Conservation (phyloP, 2,329 filamentous ascomycete species). For the Aspergillus pseudonomiae region DNA sequence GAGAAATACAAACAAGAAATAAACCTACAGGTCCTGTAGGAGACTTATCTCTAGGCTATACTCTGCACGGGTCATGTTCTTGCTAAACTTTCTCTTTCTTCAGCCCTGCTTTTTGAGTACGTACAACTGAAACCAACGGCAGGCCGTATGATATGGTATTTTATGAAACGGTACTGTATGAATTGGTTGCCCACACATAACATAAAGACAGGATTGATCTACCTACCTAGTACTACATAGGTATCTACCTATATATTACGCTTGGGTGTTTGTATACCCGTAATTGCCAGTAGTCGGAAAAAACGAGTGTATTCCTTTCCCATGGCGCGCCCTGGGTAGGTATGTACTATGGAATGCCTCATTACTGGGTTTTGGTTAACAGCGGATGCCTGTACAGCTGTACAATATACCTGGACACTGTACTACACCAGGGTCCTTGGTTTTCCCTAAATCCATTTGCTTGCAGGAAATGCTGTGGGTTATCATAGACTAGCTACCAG, state of each 20-base stretch:
- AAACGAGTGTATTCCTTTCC: not conserved
- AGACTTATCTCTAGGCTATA: not conserved
- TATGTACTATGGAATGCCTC: not conserved
- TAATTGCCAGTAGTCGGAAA: not conserved
- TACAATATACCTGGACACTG: not conserved
- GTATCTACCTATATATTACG: not conserved
- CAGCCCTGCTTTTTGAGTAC: not conserved
- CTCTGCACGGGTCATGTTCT: not conserved
- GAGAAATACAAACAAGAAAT: not conserved
- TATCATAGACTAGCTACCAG: not conserved
- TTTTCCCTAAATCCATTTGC: not conserved
- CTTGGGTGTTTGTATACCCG: not conserved
- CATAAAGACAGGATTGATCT: too few relatives aligned
- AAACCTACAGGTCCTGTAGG: not conserved
- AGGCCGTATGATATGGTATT: not conserved
- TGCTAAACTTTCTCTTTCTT: not conserved
- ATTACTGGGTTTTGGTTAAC: not conserved
- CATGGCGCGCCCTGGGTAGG: not conserved
- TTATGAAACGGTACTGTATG: not conserved
- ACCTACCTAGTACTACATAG: not conserved
- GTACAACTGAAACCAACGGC: not conserved
- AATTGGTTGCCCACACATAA: not conserved
- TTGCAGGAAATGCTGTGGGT: not conserved
- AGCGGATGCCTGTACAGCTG: not conserved
- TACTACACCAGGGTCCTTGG: not conserved